phyloP scores from a whole-genome alignment of 208 protist species.

The Trichomonas vaginalis region DNA sequence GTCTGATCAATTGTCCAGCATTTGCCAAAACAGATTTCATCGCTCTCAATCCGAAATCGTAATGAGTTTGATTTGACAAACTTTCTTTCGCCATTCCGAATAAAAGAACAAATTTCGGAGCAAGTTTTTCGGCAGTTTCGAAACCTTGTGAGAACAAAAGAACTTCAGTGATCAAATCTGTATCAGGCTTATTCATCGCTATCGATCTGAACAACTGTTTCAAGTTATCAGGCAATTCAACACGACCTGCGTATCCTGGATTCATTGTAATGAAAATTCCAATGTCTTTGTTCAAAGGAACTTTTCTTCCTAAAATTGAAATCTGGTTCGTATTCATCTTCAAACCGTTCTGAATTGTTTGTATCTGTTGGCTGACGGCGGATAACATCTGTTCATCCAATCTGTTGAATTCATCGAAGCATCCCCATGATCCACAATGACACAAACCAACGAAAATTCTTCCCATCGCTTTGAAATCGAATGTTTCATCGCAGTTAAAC shows the following conservation, averaged over 20 bases:
- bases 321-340: slow-evolving; percentile 46
- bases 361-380: slow-evolving; percentile 96
- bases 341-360: slow-evolving; percentile 75
- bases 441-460: slow-evolving; percentile 97
- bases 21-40: slow-evolving; percentile 94
- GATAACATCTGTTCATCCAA: slow-evolving; percentile 89
- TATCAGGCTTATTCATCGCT: slow-evolving; percentile 91
- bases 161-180: slow-evolving; percentile 89
- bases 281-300: slow-evolving; percentile 69
- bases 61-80: slow-evolving; percentile 72
- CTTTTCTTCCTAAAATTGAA: slow-evolving; percentile 60
- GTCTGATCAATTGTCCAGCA: slow-evolving; percentile 47
- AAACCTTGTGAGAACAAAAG: slow-evolving; percentile 98
- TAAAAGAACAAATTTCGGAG: slow-evolving; percentile 86
- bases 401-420: slow-evolving; percentile 99
- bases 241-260: slow-evolving; percentile 92
- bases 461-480: slow-evolving; percentile 89
- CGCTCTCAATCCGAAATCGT: slow-evolving; percentile 98
- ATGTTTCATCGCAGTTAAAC: slow-evolving; percentile 97
- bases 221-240: slow-evolving; percentile 94
- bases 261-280: slow-evolving; percentile 99
- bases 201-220: slow-evolving; percentile 96
- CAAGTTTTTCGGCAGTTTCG: slow-evolving; percentile 71
- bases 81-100: slow-evolving; percentile 57
- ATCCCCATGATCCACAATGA: slow-evolving; percentile 96